phyloP scores from a whole-genome alignment of 768 basidiomycete genomes.

The Tubosaeta sp. region DNA sequence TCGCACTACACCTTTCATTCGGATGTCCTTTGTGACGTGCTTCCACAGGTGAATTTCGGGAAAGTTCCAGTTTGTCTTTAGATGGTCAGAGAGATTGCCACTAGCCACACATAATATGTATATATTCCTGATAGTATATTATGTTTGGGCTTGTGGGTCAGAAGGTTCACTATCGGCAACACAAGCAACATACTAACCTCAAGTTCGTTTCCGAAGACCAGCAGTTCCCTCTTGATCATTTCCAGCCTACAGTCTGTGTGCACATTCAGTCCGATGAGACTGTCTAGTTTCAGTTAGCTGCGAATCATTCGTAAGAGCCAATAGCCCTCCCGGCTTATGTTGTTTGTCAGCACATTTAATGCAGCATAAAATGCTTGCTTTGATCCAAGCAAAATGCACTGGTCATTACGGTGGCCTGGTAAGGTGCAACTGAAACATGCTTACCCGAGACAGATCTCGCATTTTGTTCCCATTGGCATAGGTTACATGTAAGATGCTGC shows the following conservation, averaged over 20 bases:
- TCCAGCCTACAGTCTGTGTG: conserved; percentile 28
- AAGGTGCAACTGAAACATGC: too few relatives aligned
- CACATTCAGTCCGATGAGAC: conserved; percentile 26
- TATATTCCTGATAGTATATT: neutral
- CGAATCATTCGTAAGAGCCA: conserved; percentile 26
- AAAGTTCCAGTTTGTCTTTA: conserved; percentile 28
- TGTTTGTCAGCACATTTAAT: neutral
- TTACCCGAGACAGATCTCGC: conserved; percentile 35
- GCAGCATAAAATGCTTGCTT: too few relatives aligned
- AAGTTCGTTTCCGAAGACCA: conserved; percentile 7
- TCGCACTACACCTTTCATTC: too few relatives aligned
- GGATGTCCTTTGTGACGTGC: conserved; percentile 32
- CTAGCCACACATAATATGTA: neutral
- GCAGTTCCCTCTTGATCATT: conserved; percentile 16
- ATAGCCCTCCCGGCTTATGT: conserved; percentile 14
- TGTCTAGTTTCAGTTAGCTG: conserved; percentile 30
- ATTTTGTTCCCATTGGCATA: conserved; percentile 36
- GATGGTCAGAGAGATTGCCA: neutral
- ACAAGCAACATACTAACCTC: neutral
- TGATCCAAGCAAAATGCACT: too few relatives aligned
- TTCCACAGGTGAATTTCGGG: conserved; percentile 31
- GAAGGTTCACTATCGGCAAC: too few relatives aligned
- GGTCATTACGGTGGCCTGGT: too few relatives aligned
- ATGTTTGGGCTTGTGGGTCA: too few relatives aligned
- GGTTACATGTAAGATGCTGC: conserved; percentile 17